Percentiles rank a stretch among this genome's conserved stretches.
These are phyloP conservation scores for Exophiala calicioides DNA, from an alignment of 2,329 filamentous ascomycete genomes.

Conservation along the genomic window DNA sequence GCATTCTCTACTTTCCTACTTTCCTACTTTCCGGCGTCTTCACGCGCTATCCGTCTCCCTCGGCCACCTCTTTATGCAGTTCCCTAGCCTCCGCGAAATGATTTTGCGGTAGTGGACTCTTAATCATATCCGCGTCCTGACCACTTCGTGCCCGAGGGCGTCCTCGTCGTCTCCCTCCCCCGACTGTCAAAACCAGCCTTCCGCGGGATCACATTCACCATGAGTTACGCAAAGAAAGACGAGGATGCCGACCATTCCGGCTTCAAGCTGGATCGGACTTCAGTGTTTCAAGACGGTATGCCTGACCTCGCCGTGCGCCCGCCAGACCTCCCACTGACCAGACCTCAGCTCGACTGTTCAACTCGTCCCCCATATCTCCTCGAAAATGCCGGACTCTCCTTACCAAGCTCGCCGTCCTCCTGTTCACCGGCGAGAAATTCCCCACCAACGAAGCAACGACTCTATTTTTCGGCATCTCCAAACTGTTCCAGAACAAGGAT, in stretches of 20 bases:
- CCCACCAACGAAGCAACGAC: conserved; percentile 96
- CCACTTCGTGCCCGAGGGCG: conserved; percentile 11
- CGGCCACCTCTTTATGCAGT: background rate
- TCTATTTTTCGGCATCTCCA: conserved; percentile 98
- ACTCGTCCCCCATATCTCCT: conserved; percentile 93
- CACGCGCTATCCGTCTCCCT: background rate
- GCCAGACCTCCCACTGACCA: conserved; percentile 10
- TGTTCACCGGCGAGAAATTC: conserved; percentile 97
- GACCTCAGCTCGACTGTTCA: conserved; percentile 84
- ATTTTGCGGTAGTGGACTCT: conserved; percentile 27
- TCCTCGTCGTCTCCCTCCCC: conserved; percentile 22
- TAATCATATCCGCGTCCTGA: conserved; percentile 3
- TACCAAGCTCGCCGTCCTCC: conserved; percentile 92
- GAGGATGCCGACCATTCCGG: conserved; percentile 92
- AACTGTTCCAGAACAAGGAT: conserved; percentile 99
- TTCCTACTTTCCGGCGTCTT: background rate
- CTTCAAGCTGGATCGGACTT: conserved; percentile 96
- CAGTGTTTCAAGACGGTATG: conserved; percentile 96
- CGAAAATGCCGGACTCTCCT: conserved; percentile 96
- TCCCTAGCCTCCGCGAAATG: conserved; percentile 23
- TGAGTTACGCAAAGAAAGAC: conserved; percentile 99
- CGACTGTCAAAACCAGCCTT: conserved; percentile 12
- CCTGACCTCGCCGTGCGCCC: background rate
- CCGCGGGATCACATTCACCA: conserved; percentile 46
- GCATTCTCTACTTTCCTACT: conserved; percentile 2